These are phyloP conservation scores for Dactylellina parvicollis DNA, from an alignment of 2,329 filamentous ascomycete species.

Conservation along the genomic window DNA sequence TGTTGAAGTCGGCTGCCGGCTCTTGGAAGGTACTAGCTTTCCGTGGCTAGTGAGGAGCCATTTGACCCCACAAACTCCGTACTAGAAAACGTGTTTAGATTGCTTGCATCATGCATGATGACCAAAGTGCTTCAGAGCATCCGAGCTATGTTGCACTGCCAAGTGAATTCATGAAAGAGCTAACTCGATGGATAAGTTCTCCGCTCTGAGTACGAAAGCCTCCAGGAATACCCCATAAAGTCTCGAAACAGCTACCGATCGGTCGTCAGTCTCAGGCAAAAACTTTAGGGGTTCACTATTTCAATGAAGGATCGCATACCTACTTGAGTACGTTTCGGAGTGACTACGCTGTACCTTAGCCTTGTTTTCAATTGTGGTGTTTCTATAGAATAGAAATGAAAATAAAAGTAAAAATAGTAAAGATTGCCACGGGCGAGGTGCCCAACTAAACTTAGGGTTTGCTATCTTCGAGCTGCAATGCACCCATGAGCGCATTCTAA, in stretches of 20 bases:
- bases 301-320: constrained; percentile 11
- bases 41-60: constrained; percentile 23
- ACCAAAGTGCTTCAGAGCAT: constrained; percentile 46
- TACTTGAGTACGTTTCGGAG: constrained; percentile 7
- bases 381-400: no score
- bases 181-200: constrained; percentile 47
- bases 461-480: not conserved
- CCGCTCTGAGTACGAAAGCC: constrained; percentile 14
- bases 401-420: no score
- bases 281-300: not conserved
- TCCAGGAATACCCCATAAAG: constrained; percentile 24
- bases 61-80: constrained; percentile 30
- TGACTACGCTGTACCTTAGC: constrained; percentile 19
- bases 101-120: constrained; percentile 52
- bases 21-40: constrained; percentile 40
- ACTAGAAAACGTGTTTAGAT: constrained; percentile 52
- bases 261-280: constrained; percentile 28
- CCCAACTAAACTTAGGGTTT: no score
- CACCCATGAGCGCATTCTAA: not conserved
- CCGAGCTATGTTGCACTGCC: constrained; percentile 43
- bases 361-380: not conserved
- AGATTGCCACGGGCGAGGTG: no score
- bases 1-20: constrained; percentile 20
- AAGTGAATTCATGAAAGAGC: constrained; percentile 40
- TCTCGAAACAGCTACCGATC: constrained; percentile 31